Conservation (phyloP, 345 rosid genomes). For the Rhizophora apiculata region DNA sequence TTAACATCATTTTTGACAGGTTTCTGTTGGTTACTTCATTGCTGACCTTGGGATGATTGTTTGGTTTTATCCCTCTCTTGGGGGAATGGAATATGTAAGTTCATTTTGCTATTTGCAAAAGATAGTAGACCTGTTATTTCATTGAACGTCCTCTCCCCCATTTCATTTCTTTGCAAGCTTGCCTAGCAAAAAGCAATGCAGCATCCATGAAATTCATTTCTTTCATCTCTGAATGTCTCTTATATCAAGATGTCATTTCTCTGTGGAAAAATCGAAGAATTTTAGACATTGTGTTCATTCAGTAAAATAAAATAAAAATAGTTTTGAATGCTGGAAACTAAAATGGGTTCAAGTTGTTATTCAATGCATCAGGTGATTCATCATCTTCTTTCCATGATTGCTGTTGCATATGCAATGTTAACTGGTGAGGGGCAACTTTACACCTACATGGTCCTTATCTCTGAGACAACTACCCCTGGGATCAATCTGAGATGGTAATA, state of each 20-base stretch:
- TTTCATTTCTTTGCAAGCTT: not conserved
- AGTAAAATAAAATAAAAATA: too few relatives aligned
- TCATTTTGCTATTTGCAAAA: not conserved
- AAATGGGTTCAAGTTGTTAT: not conserved
- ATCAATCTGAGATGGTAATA: slow-evolving; percentile 85
- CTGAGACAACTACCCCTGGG: slow-evolving; percentile 86
- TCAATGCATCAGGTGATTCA: slow-evolving; percentile 58
- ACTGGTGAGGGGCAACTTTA: slow-evolving; percentile 79
- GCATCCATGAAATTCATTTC: not conserved
- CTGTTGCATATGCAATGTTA: slow-evolving; percentile 71
- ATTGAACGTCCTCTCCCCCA: not conserved
- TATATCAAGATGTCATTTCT: not conserved
- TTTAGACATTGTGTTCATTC: not conserved
- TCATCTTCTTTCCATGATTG: slow-evolving; percentile 59
- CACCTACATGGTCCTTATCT: slow-evolving; percentile 76
- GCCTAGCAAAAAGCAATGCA: not conserved
- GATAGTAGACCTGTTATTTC: not conserved
- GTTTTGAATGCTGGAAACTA: too few relatives aligned
- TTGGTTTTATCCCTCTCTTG: slow-evolving; percentile 82
- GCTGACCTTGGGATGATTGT: slow-evolving; percentile 73
- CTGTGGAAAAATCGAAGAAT: not conserved
- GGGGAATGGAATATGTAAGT: slow-evolving; percentile 89
- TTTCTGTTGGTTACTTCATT: slow-evolving; percentile 84
- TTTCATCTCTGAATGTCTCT: not conserved
- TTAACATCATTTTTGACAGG: slow-evolving; percentile 37